Base-by-base conservation (phyloP, 1,284 basidiomycete genomes). In the Ceratobasidium sp. region DNA sequence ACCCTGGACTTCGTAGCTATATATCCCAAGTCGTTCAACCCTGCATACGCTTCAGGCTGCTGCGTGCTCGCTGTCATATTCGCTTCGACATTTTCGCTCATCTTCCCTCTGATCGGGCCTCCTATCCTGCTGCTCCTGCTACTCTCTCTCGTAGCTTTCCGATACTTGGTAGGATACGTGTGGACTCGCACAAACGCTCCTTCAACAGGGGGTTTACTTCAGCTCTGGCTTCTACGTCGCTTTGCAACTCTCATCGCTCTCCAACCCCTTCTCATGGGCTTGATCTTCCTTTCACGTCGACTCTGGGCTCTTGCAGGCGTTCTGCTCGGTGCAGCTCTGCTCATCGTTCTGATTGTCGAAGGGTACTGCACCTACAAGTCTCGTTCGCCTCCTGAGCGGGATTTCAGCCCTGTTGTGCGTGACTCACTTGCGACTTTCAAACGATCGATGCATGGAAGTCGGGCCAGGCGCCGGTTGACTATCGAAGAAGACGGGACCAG, bases 51-150 rank as follows among this genome's bases (percentile, higher is more conserved):
- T 12, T 88, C 89, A 23, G 89, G 90, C 48, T 90, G 91, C 59
- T 91, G 90, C 81, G 86, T 93, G 59, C 85, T 94, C 65, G 92
- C 89, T 44, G 87, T 94, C 78, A 86, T 93, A 57, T 92, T 94
- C 84, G 91, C 92, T 69, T 91, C 91, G 57, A 90, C 87, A 54
- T 95, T 91, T 85, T 87, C 89, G 71, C 83, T 94, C 70, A 90
- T 95, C 64, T 94, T 94, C 83, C 94, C 94, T 1, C 84, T 95
- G 61, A 89, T 96, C 78, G 90, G 90, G 0, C 91, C 93, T 54
- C 91, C 93, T 71, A 90, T 92, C 56, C 86, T 90, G 33, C 77
- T 94, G 46, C 84, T 95, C 73, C 83, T 95, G 2, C 86, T 92
- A 77, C 86, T 95, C 23, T 90, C 91, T 2, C 86, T 94, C 76